Percentiles rank a stretch among this genome's conserved stretches.
Evolutionary conservation across 2,329 filamentous ascomycete genomes (phyloP).

Genomic region (Exophiala sp.): DNA sequence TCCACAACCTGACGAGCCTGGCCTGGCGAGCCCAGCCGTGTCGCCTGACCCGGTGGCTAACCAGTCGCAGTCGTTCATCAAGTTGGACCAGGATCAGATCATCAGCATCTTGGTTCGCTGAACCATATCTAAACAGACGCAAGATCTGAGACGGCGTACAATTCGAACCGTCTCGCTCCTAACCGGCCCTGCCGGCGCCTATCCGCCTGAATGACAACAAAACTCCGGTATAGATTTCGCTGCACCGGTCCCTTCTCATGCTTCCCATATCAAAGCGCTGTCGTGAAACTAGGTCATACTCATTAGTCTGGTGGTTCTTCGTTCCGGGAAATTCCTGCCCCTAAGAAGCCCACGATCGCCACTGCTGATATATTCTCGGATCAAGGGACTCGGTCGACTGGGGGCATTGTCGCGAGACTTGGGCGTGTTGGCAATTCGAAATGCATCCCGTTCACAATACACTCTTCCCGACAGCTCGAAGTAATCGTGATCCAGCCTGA

Average conservation of each 20-base stretch:
- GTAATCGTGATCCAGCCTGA: conserved; percentile 74
- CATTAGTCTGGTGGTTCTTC: conserved; percentile 46
- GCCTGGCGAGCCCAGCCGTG: neutral
- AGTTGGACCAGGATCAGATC: too few relatives aligned
- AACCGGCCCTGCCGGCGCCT: neutral
- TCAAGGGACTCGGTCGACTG: conserved; percentile 27
- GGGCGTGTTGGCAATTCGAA: conserved; percentile 37
- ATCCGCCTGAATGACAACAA: neutral
- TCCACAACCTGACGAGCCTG: neutral
- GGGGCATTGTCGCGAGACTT: conserved; percentile 28
- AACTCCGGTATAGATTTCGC: neutral
- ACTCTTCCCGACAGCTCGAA: conserved; percentile 76
- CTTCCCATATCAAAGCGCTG: conserved; percentile 4
- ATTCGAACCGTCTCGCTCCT: neutral
- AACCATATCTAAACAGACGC: neutral
- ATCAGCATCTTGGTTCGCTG: too few relatives aligned
- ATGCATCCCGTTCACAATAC: conserved; percentile 84
- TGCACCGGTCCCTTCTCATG: neutral
- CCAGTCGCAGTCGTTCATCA: too few relatives aligned
- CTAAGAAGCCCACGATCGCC: conserved; percentile 28
- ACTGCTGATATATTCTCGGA: conserved; percentile 28
- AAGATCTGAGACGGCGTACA: neutral
- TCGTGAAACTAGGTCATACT: conserved; percentile 30
- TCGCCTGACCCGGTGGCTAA: neutral
- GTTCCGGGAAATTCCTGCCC: conserved; percentile 43